These are phyloP conservation scores for Phytopythium delawarense DNA, from an alignment of 352 stramenopile species.

Conservation along the genomic window DNA sequence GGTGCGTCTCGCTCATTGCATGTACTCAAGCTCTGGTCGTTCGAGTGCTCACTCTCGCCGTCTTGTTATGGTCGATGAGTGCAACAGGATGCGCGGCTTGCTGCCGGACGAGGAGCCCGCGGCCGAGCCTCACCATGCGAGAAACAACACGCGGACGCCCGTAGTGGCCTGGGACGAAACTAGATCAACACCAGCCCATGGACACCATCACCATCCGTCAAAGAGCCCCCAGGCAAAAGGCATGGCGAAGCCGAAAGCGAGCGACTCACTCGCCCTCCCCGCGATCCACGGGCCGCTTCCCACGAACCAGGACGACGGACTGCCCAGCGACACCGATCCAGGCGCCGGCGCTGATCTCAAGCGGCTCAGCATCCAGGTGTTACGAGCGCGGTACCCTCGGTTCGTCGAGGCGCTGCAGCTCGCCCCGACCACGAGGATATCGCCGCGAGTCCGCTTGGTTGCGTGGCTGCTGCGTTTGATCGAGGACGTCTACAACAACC, in stretches of 20 bases:
- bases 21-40: not conserved
- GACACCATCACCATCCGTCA: not conserved
- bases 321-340: not conserved
- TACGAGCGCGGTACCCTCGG: constrained; percentile 46
- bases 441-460: constrained; percentile 38
- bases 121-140: not conserved
- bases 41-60: not conserved
- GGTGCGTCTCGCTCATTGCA: constrained; percentile 12
- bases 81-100: constrained; percentile 36
- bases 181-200: not conserved
- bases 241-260: not conserved
- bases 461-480: constrained; percentile 63
- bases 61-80: not conserved
- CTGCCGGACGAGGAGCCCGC: constrained; percentile 22
- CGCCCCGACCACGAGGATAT: constrained; percentile 2
- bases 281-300: not conserved
- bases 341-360: constrained; percentile 2
- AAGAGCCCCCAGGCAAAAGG: not conserved
- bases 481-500: constrained; percentile 61
- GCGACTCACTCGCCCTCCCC: not conserved
- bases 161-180: not conserved
- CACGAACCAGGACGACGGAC: constrained; percentile 11
- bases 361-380: constrained; percentile 20
- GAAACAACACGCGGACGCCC: not conserved
- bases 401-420: constrained; percentile 38